These are phyloP conservation scores for Geotrichum cucujoidarum DNA, from an alignment of 1,139 yeast species.

Conservation along the genomic window DNA sequence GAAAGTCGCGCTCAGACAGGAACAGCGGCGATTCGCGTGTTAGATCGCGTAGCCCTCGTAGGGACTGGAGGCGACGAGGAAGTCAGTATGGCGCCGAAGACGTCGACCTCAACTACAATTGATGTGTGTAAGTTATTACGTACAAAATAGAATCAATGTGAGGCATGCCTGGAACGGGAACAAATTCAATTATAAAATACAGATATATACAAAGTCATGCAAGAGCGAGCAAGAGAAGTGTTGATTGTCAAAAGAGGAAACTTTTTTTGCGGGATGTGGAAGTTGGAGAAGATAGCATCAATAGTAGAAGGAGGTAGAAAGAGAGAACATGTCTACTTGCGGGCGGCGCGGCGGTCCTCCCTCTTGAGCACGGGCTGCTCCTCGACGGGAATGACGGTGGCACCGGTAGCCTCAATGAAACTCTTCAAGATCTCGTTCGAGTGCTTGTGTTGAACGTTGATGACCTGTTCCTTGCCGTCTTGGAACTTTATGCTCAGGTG, in stretches of 20 bases:
- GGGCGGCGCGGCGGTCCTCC: neutral
- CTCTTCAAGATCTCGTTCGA: conserved; percentile 40
- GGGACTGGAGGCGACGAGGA: conserved; percentile 7
- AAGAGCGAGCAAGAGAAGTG: no score
- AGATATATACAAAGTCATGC: conserved; percentile 7
- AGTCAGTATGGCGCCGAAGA: conserved; percentile 5
- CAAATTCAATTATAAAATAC: neutral
- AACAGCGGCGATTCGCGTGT: neutral
- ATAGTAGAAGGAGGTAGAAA: no score
- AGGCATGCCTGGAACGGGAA: no score
- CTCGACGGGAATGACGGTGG: conserved; percentile 34
- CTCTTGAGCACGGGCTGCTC: conserved; percentile 27
- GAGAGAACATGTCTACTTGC: neutral
- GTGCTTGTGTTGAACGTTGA: conserved; percentile 41
- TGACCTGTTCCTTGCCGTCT: conserved; percentile 36
- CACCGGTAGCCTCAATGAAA: conserved; percentile 37
- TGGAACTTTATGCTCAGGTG: conserved; percentile 32
- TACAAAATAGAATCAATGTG: no score
- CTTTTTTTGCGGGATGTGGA: no score
- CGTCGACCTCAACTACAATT: conserved; percentile 15
- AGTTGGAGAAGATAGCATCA: no score
- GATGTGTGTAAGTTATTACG: no score
- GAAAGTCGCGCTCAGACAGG: neutral
- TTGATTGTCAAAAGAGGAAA: no score
- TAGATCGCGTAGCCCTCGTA: conserved; percentile 10